Evolutionary conservation across 352 stramenopile species (phyloP), one percentile per base, ranked within the genome.

Genomic region (Globisporangium paroecandrum): DNA sequence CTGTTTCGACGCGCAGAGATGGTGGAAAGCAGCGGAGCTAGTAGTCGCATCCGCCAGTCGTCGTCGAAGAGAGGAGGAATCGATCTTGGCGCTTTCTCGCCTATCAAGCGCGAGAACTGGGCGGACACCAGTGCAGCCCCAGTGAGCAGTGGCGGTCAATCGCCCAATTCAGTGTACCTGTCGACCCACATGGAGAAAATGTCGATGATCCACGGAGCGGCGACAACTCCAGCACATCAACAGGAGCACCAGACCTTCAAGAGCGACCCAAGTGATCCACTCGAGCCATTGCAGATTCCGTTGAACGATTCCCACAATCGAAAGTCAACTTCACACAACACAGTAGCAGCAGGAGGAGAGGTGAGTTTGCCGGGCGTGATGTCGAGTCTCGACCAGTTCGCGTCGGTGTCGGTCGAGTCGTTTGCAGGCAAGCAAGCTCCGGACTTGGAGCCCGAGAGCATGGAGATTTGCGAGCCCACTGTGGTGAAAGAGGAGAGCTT

Each of bases 171-270:
- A 4, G 66, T 77, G 62, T 85, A 83, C 58, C 73, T 91, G 38
- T 84, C 83, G 4, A 78, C 69, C 10, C 77, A 89, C 68, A 72
- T 91, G 73, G 76, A 91, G 69, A 86, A 83, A 69, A 89, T 91
- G 79, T 79, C 81, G 13, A 79, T 90, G 78, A 59, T 71, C 0
- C 77, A 82, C 32, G 64, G 34, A 22, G 38, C 15, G 15, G 9
- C 34, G 15, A 9, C 15, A 22, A 6, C 49, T 24, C 10, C 24
- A 32, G 36, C 18, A 34, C 27, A 18, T 15, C 54, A 59, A 8
- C 25, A 25, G 25, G 27, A 59, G 29, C 29, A 32, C 7, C 18
- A 55, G 47, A 29, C 7, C 22, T 18, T 24, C 22, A 27, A 47
- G 18, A 29, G 32, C 9, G 20, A 47, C 5, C 8, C 18, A n/a